These are phyloP conservation scores for Ustilago esculenta DNA, from an alignment of 1,284 basidiomycete genomes.

Conservation along the genomic window DNA sequence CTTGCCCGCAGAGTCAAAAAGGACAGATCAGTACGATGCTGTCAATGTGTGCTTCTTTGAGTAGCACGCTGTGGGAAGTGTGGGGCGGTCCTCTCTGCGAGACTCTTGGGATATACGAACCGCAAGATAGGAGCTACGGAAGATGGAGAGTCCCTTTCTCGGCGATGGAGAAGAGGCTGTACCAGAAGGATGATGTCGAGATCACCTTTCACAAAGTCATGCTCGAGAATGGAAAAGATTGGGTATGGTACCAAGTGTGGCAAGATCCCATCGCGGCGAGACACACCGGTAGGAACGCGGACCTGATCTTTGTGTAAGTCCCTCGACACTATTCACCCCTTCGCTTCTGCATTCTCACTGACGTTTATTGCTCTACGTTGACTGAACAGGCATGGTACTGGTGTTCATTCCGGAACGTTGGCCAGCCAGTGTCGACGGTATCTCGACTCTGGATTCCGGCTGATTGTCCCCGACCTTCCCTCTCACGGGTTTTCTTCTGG, in stretches of 20 bases:
- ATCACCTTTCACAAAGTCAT: constrained; percentile 57
- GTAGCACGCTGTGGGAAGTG: constrained; percentile 51
- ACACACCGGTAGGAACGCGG: constrained; percentile 53
- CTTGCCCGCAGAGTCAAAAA: no score
- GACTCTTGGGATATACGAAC: constrained; percentile 43
- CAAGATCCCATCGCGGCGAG: constrained; percentile 50
- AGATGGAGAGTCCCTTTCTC: constrained; percentile 57
- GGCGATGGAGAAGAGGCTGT: constrained; percentile 61
- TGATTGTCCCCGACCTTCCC: constrained; percentile 61
- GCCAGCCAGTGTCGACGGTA: constrained; percentile 63
- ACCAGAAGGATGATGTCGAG: constrained; percentile 59
- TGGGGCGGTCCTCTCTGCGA: constrained; percentile 53
- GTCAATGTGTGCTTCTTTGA: constrained; percentile 7
- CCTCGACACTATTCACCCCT: no score
- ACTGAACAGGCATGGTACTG: constrained; percentile 54
- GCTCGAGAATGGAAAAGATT: constrained; percentile 61
- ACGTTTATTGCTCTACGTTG: neutral
- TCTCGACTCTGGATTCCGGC: constrained; percentile 61
- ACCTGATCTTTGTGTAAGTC: constrained; percentile 59
- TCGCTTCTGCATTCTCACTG: neutral
- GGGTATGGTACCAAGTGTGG: constrained; percentile 65
- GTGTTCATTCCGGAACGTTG: constrained; percentile 64
- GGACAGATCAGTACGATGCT: no score
- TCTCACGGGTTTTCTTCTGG: constrained; percentile 64
- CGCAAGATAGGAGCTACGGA: constrained; percentile 55